Evolutionary conservation across 139 green algal genomes (phyloP).

Genomic region (Haematococcus lacustris): DNA sequence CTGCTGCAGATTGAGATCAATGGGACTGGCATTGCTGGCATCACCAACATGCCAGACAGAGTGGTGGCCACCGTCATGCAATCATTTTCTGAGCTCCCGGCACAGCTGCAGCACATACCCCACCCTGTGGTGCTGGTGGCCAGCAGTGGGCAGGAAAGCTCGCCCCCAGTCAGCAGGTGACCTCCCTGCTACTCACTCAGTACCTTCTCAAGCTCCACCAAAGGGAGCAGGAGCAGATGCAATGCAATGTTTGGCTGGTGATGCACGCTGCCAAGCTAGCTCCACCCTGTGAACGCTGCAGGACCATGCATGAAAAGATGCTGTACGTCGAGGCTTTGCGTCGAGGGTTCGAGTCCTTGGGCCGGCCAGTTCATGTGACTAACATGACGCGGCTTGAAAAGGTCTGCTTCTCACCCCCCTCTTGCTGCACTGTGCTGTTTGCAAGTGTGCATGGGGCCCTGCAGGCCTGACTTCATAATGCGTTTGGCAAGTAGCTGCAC

Average conservation of each 20-base stretch:
- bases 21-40: slow-evolving; percentile 24
- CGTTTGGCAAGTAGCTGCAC: no score
- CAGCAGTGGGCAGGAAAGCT: slow-evolving; percentile 16
- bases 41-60: slow-evolving; percentile 21
- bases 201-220: no score
- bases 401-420: background rate
- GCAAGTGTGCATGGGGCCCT: no score
- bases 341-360: slow-evolving; percentile 16
- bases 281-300: no score
- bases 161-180: slow-evolving; percentile 11
- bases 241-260: no score
- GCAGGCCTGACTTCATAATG: no score
- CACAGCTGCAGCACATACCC: background rate
- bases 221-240: no score
- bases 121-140: slow-evolving; percentile 22
- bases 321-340: slow-evolving; percentile 28
- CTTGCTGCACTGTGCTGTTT: no score
- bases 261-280: no score
- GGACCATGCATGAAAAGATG: slow-evolving; percentile 35
- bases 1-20: slow-evolving; percentile 26
- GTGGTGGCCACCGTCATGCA: slow-evolving; percentile 19
- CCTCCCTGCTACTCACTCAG: no score
- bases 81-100: slow-evolving; percentile 4
- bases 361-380: slow-evolving; percentile 8
- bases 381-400: slow-evolving; percentile 29